Evolutionary conservation across 106 monocot genomes (phyloP), one percentile per base, ranked within the genome.

Genomic region (Allium cepa): DNA sequence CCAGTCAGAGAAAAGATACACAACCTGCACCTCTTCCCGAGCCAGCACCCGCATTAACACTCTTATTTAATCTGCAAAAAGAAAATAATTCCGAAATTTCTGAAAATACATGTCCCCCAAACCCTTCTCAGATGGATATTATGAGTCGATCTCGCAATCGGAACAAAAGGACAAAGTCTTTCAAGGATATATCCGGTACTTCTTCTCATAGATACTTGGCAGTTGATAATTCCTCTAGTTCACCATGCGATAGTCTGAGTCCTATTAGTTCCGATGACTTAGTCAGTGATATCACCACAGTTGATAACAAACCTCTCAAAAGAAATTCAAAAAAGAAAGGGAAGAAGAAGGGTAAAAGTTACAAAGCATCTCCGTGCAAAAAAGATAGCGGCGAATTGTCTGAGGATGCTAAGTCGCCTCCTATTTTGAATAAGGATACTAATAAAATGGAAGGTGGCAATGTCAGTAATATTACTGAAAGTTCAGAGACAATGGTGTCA

Each of bases 301-400:
- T 27, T 12, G 79, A 68, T 11, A 36, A 5, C 3, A 79, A 84
- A 47, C 50, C 68, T 64, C 50, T 47, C n/a, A 86, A 77, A 84
- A 85, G 17, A 73, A 78, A 66, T 75, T 66, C 79, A 53, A 92
- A 69, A 71, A 85, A 83, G 72, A 92, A 83, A 71, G 80, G 72
- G 7, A 89, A 85, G 68, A 88, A 84, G 84, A 84, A 84, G 51
- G 70, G 91, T 50, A 86, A 84, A 64, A 79, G 77, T 9, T 67
- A 60, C 64, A 84, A 81, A 78, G 61, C 45, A 71, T 66, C 69
- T 10, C 56, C 57, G 26, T 47, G 11, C 63, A 79, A 71, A 68
- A 81, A 74, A 46, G 60, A 36, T 52, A 36, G 36, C 36, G 36
- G 36, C 5, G 36, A 3, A 5, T 5, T 36, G 36, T 36, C 36